Evolutionary conservation across 805 yeast species (phyloP), one percentile per base, ranked within the genome.

Genomic region (Wickerhamomyces kurtzmanii): DNA sequence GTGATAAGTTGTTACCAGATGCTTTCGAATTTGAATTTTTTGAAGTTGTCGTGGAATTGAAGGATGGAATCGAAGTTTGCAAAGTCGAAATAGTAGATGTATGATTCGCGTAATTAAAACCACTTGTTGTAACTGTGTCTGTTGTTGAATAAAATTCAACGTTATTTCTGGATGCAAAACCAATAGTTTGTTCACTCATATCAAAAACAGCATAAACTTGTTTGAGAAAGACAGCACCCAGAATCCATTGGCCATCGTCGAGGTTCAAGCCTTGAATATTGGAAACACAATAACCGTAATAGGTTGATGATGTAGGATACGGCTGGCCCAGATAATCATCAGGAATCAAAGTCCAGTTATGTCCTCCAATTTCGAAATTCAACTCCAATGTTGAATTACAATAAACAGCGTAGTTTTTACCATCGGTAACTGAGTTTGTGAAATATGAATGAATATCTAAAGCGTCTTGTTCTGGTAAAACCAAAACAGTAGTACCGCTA

Each of bases 401-500:
- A 10, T 56, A 62, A 33, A 76, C 59, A 8, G 81, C 82, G 49
- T 57, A 76, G 47, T 71, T 75, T 14, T 69, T 60, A n/a, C 75
- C 73, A 47, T 76, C 83, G 6, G 76, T 61, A 33, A 69, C 49
- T 6, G 73, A 56, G 20, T 55, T 47, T 11, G 45, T 37, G 29
- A 77, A 74, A 39, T 57, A 69, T 5, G 75, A 50, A 42, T 76
- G 83, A 11, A 75, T 31, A 14, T 36, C 53, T 22, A 59, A 32
- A 2, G 83, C 82, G 42, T 76, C 83, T 15, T 47, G 53, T 9
- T 63, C 48, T 5, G 80, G 72, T 23, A 74, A 49, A 4, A 71
- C 69, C 15, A 76, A 49, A 4, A 77, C 66, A 1, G 83, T 75
- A 3, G 84, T 75, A 14, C 84, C 85, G 6, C 79, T 69, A 45